Percentiles rank a stretch among this genome's conserved stretches.
Conservation (phyloP, 306 rosid species). For the Lathyrus aphaca region DNA sequence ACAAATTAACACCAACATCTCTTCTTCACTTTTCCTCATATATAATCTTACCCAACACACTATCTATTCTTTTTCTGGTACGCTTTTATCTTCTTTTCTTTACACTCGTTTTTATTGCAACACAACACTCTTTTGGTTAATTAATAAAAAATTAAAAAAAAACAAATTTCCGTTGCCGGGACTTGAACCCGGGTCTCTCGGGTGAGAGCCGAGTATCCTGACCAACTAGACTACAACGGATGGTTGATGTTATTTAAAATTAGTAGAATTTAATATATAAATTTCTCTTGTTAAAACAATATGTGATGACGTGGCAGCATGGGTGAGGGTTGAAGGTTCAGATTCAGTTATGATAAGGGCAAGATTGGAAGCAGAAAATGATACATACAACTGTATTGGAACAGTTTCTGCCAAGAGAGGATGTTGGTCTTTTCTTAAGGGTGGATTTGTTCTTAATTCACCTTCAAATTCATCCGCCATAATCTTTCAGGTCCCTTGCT, state of each 20-base stretch:
- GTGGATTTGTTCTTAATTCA: conserved; percentile 67
- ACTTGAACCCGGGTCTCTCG: conserved; percentile 85
- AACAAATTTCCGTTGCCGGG: conserved; percentile 89
- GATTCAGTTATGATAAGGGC: conserved; percentile 63
- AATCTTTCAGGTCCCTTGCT: conserved; percentile 57
- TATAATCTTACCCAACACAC: conserved; percentile 57
- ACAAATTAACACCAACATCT: conserved; percentile 24
- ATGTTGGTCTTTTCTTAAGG: conserved; percentile 97
- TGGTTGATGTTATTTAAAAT: too few relatives aligned
- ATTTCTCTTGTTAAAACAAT: too few relatives aligned
- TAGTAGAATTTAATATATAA: too few relatives aligned
- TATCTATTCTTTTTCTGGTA: conserved; percentile 76
- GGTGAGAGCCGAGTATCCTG: conserved; percentile 85
- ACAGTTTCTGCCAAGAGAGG: conserved; percentile 71
- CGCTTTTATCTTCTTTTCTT: conserved; percentile 23
- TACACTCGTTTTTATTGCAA: background rate
- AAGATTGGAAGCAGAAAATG: conserved; percentile 53
- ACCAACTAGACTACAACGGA: conserved; percentile 88
- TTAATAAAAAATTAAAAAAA: background rate
- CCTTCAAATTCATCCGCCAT: conserved; percentile 54
- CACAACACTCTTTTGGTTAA: too few relatives aligned
- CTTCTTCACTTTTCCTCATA: conserved; percentile 57
- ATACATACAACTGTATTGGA: conserved; percentile 60
- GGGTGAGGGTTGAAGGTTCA: conserved; percentile 64
- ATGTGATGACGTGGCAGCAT: conserved; percentile 47